Evolutionary conservation across 768 basidiomycete species (phyloP), one percentile per base, ranked within the genome.

Genomic region (Baorangia bicolor): DNA sequence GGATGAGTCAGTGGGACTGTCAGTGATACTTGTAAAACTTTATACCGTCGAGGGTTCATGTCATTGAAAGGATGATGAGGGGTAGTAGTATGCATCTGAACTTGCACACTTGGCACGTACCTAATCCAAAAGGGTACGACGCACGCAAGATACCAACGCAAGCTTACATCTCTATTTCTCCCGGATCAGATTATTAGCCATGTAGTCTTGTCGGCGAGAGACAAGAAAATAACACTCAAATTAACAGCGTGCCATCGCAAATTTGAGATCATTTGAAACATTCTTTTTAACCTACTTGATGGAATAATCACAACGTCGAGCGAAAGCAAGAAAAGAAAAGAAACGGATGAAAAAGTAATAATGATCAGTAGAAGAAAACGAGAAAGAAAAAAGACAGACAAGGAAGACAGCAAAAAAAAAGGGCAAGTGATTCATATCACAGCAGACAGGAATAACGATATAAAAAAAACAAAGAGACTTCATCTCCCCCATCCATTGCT

Each of bases 401-500:
- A 37, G 9, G 44, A 20, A 38, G 23, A 41, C 7, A 9, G 50
- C 3, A 20, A 53, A 48, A 48, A 38, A 21, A 14, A 27, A 55
- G 21, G 46, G 1, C 33, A 49, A 40, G 44, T 40, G 43, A 53
- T 54, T 23, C 39, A 33, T 45, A 54, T 55, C 62, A 53, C 51
- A 57, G 57, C 51, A 62, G 35, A 44, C 13, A 40, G 37, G 39
- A 59, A 56, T 45, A 47, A n/a, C n/a, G n/a, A n/a, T n/a, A n/a
- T n/a, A 60, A 21, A n/a, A 62, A 57, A 60, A 20, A 23, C 18
- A 43, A 20, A 43, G 49, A 8, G 6, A 30, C 30, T 0, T 63
- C 53, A 72, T 58, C 72, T 62, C 28, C 71, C 72, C 71, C 74
- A 70, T 34, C 75, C 74, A 59, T 65, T 67, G 31, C 75, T 75